phyloP scores from a whole-genome alignment of 768 basidiomycete genomes.

The Cubamyces sp. region DNA sequence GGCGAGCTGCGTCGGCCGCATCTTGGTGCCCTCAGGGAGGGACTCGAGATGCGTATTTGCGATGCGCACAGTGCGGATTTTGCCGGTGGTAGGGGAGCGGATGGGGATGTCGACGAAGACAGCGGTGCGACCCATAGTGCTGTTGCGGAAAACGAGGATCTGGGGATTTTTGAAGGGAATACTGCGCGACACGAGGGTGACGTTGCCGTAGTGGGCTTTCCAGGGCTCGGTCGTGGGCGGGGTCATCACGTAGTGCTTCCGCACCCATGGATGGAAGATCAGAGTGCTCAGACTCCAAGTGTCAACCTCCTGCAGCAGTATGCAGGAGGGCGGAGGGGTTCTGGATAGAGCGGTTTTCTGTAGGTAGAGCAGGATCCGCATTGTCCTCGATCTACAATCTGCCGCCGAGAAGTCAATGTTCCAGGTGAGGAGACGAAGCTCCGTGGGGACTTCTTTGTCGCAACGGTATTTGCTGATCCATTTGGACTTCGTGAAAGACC shows the following conservation, averaged over 20 bases:
- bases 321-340: constrained; percentile 56
- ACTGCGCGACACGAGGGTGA: constrained; percentile 67
- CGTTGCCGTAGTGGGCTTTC: constrained; percentile 66
- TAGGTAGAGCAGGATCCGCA: constrained; percentile 55
- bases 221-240: constrained; percentile 60
- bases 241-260: constrained; percentile 57
- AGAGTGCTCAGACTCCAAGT: constrained; percentile 48
- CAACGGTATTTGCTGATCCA: constrained; percentile 12
- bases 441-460: constrained; percentile 35
- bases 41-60: constrained; percentile 82
- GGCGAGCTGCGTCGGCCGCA: constrained; percentile 53
- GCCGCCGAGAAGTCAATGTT: constrained; percentile 60
- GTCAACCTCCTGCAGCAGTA: constrained; percentile 74
- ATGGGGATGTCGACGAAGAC: constrained; percentile 61
- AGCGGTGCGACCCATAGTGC: constrained; percentile 56
- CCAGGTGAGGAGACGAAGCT: constrained; percentile 68
- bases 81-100: constrained; percentile 33
- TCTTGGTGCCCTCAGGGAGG: constrained; percentile 44
- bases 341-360: constrained; percentile 55
- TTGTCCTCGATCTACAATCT: constrained; percentile 48
- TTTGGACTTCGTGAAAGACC: background rate
- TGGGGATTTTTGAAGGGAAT: constrained; percentile 53
- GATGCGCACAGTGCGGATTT: constrained; percentile 55
- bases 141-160: constrained; percentile 55
- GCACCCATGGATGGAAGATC: constrained; percentile 64